These are phyloP conservation scores for Pseudotsuga menziesii DNA, from an alignment of 75 land plant species.

Conservation along the genomic window DNA sequence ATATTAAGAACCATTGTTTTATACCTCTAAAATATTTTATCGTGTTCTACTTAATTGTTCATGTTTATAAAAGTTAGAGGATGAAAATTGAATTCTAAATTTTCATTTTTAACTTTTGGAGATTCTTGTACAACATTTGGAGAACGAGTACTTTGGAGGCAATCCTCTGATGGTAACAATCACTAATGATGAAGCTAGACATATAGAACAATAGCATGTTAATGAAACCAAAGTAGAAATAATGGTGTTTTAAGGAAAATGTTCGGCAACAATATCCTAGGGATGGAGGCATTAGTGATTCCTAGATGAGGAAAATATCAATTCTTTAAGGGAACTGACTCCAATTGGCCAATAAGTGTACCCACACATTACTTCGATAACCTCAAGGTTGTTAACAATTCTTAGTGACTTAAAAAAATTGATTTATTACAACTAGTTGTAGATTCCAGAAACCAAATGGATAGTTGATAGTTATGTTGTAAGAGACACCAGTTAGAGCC, in stretches of 20 bases:
- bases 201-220: conserved; percentile 58
- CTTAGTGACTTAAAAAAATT: no score
- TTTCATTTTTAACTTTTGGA: not conserved
- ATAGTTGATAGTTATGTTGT: no score
- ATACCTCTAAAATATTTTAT: no score
- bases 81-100: not conserved
- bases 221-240: conserved; percentile 53
- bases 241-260: no score
- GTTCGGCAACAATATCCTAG: no score
- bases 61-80: not conserved
- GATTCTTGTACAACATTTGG: conserved; percentile 54
- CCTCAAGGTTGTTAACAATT: no score
- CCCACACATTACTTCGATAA: conserved; percentile 13
- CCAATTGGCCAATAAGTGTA: conserved; percentile 46
- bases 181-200: conserved; percentile 81
- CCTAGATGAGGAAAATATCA: conserved; percentile 46
- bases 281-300: conserved; percentile 38
- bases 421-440: no score
- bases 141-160: conserved; percentile 63
- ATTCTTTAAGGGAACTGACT: conserved; percentile 25
- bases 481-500: no score
- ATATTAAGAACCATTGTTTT: no score
- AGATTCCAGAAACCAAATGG: no score
- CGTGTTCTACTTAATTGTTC: no score
- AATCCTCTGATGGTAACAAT: conserved; percentile 71